Evolutionary conservation across 176 grass and related monocot species (phyloP).

Genomic region (Avena insularis): DNA sequence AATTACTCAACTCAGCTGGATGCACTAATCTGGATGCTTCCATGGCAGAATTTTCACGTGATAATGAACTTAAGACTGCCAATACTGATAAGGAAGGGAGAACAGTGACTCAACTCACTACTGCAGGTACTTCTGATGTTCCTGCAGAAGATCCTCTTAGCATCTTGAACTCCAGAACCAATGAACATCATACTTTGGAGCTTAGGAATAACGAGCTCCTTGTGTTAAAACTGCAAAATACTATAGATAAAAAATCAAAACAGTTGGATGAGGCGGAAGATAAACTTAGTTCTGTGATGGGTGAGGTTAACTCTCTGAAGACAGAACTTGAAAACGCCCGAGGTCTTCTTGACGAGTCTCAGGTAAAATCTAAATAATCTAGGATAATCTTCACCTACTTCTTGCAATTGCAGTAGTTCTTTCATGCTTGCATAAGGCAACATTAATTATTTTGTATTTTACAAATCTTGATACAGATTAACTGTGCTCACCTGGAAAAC

Average conservation of each 20-base stretch:
- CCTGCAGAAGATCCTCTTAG: slow-evolving; percentile 56
- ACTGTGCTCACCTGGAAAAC: slow-evolving; percentile 95
- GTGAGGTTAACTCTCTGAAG: slow-evolving; percentile 69
- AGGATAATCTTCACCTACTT: slow-evolving; percentile 34
- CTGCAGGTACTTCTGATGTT: slow-evolving; percentile 49
- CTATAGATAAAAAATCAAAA: slow-evolving; percentile 74
- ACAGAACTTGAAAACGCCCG: slow-evolving; percentile 70
- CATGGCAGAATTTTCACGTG: slow-evolving; percentile 64
- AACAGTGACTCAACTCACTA: slow-evolving; percentile 46
- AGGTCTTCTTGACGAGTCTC: slow-evolving; percentile 94
- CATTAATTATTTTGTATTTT: slow-evolving; percentile 24
- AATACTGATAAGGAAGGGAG: slow-evolving; percentile 58
- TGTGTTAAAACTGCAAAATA: slow-evolving; percentile 66
- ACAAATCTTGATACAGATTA: slow-evolving; percentile 64
- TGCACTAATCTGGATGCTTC: slow-evolving; percentile 69
- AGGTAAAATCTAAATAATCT: slow-evolving; percentile 56
- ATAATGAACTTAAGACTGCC: slow-evolving; percentile 60
- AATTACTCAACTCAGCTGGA: slow-evolving; percentile 48
- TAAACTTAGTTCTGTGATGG: slow-evolving; percentile 59
- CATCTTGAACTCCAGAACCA: slow-evolving; percentile 49
- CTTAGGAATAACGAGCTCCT: slow-evolving; percentile 56
- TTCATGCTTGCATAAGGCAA: slow-evolving; percentile 25
- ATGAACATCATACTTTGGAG: slow-evolving; percentile 51
- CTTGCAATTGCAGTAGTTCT: slow-evolving; percentile 29
- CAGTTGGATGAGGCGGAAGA: slow-evolving; percentile 69